Conservation (phyloP, 805 yeast species). For the Hanseniaspora taiwanica region DNA sequence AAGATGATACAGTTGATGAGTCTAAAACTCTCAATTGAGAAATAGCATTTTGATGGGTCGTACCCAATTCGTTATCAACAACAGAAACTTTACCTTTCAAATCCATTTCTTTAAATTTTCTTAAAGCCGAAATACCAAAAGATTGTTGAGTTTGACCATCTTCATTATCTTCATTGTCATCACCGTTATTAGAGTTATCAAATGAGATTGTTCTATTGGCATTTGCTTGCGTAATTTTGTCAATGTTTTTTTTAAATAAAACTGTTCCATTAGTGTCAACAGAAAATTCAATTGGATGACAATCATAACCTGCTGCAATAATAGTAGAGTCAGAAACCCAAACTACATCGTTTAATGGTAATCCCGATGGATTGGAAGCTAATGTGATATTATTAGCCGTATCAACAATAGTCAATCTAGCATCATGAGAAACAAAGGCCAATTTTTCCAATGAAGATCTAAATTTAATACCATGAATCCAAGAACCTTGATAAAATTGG, state of each 20-base stretch:
- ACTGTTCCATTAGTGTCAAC: slow-evolving; percentile 54
- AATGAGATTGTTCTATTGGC: slow-evolving; percentile 7
- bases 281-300: slow-evolving; percentile 75
- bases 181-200: slow-evolving; percentile 5
- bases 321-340: slow-evolving; percentile 57
- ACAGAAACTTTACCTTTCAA: slow-evolving; percentile 67
- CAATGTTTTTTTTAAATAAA: slow-evolving; percentile 45
- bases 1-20: slow-evolving; percentile 47
- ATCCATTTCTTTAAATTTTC: slow-evolving; percentile 92
- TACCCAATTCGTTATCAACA: slow-evolving; percentile 39
- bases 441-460: slow-evolving; percentile 66
- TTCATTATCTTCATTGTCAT: slow-evolving; percentile 29
- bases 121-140: slow-evolving; percentile 62
- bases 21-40: slow-evolving; percentile 45
- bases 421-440: slow-evolving; percentile 79
- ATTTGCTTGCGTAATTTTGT: slow-evolving; percentile 24
- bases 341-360: slow-evolving; percentile 69
- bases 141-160: slow-evolving; percentile 39
- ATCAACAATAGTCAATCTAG: slow-evolving; percentile 67
- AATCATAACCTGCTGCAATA: slow-evolving; percentile 84
- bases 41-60: slow-evolving; percentile 87
- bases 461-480: slow-evolving; percentile 87
- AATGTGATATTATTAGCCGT: slow-evolving; percentile 18
- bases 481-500: slow-evolving; percentile 49
- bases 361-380: slow-evolving; percentile 24